Conservation (phyloP, 306 rosid species). For the Ammopiptanthus mongolicus region DNA sequence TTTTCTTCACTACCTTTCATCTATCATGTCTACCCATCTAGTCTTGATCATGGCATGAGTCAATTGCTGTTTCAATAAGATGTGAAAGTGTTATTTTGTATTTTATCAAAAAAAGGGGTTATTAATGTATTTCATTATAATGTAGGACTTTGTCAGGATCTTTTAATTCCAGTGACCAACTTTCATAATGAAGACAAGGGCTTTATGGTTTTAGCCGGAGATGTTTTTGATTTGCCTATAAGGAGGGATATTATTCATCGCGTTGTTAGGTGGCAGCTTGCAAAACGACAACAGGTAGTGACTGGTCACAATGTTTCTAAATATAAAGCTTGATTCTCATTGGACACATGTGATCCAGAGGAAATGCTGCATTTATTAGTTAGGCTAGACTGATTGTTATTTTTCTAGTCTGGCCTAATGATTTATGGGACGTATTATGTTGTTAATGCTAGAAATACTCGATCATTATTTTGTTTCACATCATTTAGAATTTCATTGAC, state of each 20-base stretch:
- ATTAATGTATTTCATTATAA: slow-evolving; percentile 7
- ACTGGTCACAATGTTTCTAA: slow-evolving; percentile 8
- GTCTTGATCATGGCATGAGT: neutral
- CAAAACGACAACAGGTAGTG: slow-evolving; percentile 82
- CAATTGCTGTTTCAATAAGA: slow-evolving; percentile 7
- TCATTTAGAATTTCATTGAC: neutral
- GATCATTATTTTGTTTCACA: neutral
- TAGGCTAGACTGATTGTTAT: neutral
- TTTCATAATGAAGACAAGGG: slow-evolving; percentile 83
- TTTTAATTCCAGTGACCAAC: slow-evolving; percentile 87
- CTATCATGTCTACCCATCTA: neutral
- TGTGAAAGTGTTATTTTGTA: neutral
- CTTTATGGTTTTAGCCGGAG: slow-evolving; percentile 83
- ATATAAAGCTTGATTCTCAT: slow-evolving; percentile 14
- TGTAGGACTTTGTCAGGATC: slow-evolving; percentile 74
- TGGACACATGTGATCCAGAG: neutral
- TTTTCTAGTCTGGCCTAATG: no score
- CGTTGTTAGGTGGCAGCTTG: slow-evolving; percentile 92
- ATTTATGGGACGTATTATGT: neutral
- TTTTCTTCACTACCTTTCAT: neutral
- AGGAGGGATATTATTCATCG: slow-evolving; percentile 88
- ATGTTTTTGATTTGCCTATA: slow-evolving; percentile 84
- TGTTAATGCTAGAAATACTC: slow-evolving; percentile 14
- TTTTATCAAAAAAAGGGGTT: no score
- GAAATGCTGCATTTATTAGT: neutral